Evolutionary conservation across 176 grass and related monocot genomes (phyloP).

Genomic region (Lolium multiflorum): DNA sequence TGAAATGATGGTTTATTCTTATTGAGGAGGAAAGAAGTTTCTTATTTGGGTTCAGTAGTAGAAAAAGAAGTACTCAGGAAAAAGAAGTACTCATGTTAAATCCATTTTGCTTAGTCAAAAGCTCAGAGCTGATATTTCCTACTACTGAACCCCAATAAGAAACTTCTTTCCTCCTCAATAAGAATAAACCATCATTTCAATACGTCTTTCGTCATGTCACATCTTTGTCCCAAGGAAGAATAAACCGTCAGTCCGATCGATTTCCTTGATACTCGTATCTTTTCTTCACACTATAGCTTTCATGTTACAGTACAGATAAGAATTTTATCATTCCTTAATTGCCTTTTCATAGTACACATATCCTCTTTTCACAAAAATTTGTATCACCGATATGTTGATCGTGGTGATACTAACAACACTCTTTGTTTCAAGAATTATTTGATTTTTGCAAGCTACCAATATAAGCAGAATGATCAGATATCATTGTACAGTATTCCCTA

Average conservation of each 20-base stretch:
- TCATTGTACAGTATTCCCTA: neutral
- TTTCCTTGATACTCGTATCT: neutral
- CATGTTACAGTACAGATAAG: constrained; percentile 1
- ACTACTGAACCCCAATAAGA: neutral
- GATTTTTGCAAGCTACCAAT: neutral
- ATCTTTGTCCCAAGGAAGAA: constrained; percentile 9
- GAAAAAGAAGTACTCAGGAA: neutral
- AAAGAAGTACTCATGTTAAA: constrained; percentile 23
- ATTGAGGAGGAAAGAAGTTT: neutral
- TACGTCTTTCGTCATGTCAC: neutral
- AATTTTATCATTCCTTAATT: neutral
- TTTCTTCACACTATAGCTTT: neutral
- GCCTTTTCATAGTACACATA: neutral
- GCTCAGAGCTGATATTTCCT: neutral
- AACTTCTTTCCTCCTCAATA: neutral
- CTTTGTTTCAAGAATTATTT: neutral
- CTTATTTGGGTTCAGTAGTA: neutral
- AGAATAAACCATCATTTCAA: constrained; percentile 24
- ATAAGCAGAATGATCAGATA: constrained; percentile 2
- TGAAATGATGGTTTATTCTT: constrained; percentile 28
- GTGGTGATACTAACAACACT: neutral
- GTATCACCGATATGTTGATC: neutral
- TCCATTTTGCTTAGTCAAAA: neutral
- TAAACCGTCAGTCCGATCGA: neutral
- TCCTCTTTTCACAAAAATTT: neutral